Conservation (phyloP, 331 rosid species). For the Cydonia oblonga region DNA sequence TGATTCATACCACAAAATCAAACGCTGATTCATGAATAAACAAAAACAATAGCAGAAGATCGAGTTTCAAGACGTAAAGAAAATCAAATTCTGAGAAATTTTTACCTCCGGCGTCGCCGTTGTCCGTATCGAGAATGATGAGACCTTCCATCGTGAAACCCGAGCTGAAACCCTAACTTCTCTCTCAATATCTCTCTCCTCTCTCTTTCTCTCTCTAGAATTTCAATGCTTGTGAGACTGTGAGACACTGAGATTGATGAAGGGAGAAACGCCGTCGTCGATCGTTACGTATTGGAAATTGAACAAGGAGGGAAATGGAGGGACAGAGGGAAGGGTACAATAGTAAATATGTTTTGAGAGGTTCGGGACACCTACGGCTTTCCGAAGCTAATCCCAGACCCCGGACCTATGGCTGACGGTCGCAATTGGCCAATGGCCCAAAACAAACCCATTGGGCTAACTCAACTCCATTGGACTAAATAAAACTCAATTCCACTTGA, state of each 20-base stretch:
- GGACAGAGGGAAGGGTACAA: background rate
- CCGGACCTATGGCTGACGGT: background rate
- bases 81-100: background rate
- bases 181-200: background rate
- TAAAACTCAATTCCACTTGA: no score
- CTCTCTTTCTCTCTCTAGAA: background rate
- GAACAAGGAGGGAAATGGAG: conserved; percentile 23
- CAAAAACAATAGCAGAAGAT: background rate
- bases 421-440: background rate
- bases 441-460: background rate
- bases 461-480: background rate
- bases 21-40: background rate
- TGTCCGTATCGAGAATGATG: conserved; percentile 13
- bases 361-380: conserved; percentile 18
- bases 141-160: conserved; percentile 30
- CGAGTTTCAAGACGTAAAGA: background rate
- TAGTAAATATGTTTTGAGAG: background rate
- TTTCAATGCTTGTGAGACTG: background rate
- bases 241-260: background rate
- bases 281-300: background rate
- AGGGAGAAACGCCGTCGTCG: background rate
- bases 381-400: conserved; percentile 26
- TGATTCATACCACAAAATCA: background rate
- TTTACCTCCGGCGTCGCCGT: conserved; percentile 16
- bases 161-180: conserved; percentile 3